phyloP scores from a whole-genome alignment of 441 rosid genomes.

The Euphorbia corollata region DNA sequence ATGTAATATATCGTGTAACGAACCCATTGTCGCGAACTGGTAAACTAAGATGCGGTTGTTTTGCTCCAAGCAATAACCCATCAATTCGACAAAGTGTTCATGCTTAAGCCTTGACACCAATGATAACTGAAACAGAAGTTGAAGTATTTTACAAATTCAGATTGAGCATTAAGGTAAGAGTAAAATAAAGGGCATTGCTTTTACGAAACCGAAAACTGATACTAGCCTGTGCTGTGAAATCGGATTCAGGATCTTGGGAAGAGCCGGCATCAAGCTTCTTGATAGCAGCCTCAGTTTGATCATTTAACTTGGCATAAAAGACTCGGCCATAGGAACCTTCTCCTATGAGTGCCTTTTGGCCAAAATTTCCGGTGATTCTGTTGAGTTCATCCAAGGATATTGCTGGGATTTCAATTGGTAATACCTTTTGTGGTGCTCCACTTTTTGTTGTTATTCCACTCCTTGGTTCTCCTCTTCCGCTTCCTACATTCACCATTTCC shows the following conservation, averaged over 20 bases:
- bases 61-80: constrained; percentile 72
- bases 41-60: constrained; percentile 68
- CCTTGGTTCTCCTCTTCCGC: constrained; percentile 67
- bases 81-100: constrained; percentile 68
- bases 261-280: constrained; percentile 78
- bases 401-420: constrained; percentile 72
- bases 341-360: constrained; percentile 73
- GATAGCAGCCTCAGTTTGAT: constrained; percentile 54
- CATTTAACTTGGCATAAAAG: constrained; percentile 47
- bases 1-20: constrained; percentile 82
- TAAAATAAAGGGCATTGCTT: too few relatives aligned
- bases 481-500: constrained; percentile 23
- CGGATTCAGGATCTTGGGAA: constrained; percentile 67
- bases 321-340: constrained; percentile 97
- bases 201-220: too few relatives aligned
- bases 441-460: constrained; percentile 37
- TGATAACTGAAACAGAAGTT: constrained; percentile 43
- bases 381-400: constrained; percentile 62
- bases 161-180: neutral
- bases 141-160: too few relatives aligned
- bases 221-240: constrained; percentile 71
- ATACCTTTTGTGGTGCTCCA: constrained; percentile 67
- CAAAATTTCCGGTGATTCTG: constrained; percentile 54
- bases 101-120: constrained; percentile 74
- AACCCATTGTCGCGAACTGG: constrained; percentile 69